Percentiles rank a stretch among this genome's conserved stretches.
These are phyloP conservation scores for Metschnikowia anglica DNA, from an alignment of 805 yeast genomes.

Conservation along the genomic window DNA sequence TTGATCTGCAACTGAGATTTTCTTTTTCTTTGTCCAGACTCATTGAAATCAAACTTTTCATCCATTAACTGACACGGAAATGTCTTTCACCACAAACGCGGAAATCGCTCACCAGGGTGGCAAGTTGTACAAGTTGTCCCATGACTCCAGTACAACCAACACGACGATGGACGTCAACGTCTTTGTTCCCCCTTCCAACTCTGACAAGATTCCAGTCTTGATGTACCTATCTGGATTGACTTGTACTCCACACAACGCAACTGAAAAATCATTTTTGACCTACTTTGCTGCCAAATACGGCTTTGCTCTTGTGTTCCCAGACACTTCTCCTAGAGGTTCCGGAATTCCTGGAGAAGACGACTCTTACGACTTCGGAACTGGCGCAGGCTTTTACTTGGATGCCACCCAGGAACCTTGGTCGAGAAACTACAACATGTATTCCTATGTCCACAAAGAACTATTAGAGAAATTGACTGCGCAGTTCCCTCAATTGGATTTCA, in stretches of 20 bases:
- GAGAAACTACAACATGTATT: constrained; percentile 79
- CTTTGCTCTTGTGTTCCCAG: constrained; percentile 89
- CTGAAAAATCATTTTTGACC: constrained; percentile 89
- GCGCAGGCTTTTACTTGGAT: constrained; percentile 93
- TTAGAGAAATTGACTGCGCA: constrained; percentile 48
- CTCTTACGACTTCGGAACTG: constrained; percentile 87
- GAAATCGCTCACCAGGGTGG: constrained; percentile 73
- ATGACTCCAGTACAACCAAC: constrained; percentile 61
- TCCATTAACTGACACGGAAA: constrained; percentile 15
- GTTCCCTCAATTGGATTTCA: constrained; percentile 56
- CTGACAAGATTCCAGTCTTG: constrained; percentile 61
- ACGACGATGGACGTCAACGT: constrained; percentile 84
- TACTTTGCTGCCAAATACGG: constrained; percentile 78
- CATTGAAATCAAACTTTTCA: background rate
- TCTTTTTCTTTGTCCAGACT: background rate
- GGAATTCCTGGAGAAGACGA: constrained; percentile 77
- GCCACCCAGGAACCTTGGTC: constrained; percentile 74
- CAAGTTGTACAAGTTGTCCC: constrained; percentile 68
- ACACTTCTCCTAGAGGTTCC: constrained; percentile 93
- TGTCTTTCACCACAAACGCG: constrained; percentile 52
- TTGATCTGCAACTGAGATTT: background rate
- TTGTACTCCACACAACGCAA: constrained; percentile 89
- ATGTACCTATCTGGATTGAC: constrained; percentile 86
- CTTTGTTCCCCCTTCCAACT: constrained; percentile 60
- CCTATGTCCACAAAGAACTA: constrained; percentile 75